A percentile compares a stretch with the other conserved stretches of the same genome.
phyloP scores from a whole-genome alignment of 257 asterid species.

The Gardenia jasminoides region DNA sequence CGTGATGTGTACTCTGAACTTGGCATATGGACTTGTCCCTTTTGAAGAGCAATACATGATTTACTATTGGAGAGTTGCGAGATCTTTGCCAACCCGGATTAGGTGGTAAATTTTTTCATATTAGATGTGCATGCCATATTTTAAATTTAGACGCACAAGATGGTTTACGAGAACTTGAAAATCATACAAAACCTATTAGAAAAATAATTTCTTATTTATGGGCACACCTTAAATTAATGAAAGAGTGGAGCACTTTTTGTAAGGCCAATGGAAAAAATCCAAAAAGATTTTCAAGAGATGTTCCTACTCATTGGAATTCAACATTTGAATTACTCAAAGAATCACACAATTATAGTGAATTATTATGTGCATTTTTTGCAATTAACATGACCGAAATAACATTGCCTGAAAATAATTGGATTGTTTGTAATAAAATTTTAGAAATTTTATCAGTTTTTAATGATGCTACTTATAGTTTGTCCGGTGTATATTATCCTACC shows the following conservation, averaged over 20 bases:
- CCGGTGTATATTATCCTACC: neutral
- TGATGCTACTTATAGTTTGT: neutral
- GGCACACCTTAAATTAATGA: neutral
- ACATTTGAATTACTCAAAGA: neutral
- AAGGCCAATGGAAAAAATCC: neutral
- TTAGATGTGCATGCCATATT: neutral
- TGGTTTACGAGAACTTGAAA: neutral
- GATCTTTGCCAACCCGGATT: neutral
- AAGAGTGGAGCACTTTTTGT: neutral
- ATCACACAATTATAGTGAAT: neutral
- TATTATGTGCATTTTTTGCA: neutral
- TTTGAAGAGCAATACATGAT: too few species aligned
- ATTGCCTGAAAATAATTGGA: neutral
- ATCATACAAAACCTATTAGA: neutral
- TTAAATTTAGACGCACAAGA: neutral
- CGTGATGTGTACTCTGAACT: too few species aligned
- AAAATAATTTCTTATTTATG: neutral
- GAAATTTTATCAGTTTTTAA: too few species aligned
- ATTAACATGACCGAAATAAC: neutral
- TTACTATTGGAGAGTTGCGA: neutral
- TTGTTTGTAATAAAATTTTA: neutral
- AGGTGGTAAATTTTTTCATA: neutral
- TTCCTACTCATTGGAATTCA: neutral
- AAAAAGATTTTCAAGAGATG: neutral
- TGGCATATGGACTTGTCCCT: too few species aligned